Evolutionary conservation across 2,329 filamentous ascomycete genomes (phyloP).

Genomic region (Fonsecaea pedrosoi): DNA sequence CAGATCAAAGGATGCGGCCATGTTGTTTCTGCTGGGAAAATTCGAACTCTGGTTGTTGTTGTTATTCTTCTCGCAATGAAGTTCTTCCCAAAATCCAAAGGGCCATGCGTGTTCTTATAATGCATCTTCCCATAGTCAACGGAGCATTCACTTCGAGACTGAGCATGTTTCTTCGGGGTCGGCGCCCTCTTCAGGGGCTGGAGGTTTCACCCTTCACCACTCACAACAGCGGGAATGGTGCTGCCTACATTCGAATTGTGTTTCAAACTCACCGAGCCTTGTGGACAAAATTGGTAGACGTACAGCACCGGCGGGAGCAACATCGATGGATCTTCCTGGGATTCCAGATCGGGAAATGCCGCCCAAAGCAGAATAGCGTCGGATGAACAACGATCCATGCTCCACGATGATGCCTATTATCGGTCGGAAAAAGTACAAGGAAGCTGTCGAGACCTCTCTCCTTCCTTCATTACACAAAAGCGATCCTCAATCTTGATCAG

Average conservation of each 20-base stretch:
- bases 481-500: neutral
- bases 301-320: neutral
- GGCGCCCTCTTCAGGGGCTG: neutral
- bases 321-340: neutral
- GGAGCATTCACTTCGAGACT: neutral
- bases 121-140: neutral
- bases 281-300: neutral
- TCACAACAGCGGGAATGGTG: neutral
- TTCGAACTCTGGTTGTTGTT: neutral
- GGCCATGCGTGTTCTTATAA: neutral
- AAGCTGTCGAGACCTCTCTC: neutral
- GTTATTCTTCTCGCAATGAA: neutral
- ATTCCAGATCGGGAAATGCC: constrained; percentile 7
- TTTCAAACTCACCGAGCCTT: neutral
- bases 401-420: neutral
- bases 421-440: neutral
- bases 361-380: constrained; percentile 9
- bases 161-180: constrained; percentile 11
- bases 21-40: neutral
- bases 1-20: constrained; percentile 26
- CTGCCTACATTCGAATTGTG: neutral
- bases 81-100: neutral
- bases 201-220: neutral
- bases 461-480: neutral
- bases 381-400: constrained; percentile 9